phyloP scores from a whole-genome alignment of 805 yeast genomes.

The Zygosaccharomyces siamensis region DNA sequence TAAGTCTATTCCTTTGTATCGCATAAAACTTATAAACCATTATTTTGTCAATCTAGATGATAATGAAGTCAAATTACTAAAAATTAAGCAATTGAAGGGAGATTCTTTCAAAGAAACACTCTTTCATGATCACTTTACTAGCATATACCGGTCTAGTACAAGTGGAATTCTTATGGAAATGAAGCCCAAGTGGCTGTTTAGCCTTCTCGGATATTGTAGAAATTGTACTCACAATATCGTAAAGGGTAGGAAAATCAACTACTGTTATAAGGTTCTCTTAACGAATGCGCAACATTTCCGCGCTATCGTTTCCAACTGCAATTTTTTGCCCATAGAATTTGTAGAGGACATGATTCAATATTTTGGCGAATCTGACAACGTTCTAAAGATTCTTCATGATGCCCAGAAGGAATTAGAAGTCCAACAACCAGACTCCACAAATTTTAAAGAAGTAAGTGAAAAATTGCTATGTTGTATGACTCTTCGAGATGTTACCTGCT shows the following conservation, averaged over 20 bases:
- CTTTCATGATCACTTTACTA: slow-evolving; percentile 26
- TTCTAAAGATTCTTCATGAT: slow-evolving; percentile 19
- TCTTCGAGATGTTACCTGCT: slow-evolving; percentile 38
- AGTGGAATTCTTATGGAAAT: slow-evolving; percentile 22
- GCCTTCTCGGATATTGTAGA: slow-evolving; percentile 22
- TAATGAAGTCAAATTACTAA: slow-evolving; percentile 11
- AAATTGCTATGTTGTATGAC: slow-evolving; percentile 34
- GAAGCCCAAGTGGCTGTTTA: slow-evolving; percentile 34
- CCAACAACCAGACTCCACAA: neutral
- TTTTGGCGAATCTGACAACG: slow-evolving; percentile 18
- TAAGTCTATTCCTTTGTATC: slow-evolving; percentile 2
- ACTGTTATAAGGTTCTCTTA: slow-evolving; percentile 23
- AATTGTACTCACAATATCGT: slow-evolving; percentile 29
- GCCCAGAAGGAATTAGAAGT: slow-evolving; percentile 21
- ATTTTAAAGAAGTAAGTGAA: slow-evolving; percentile 16
- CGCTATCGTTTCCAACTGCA: slow-evolving; percentile 7
- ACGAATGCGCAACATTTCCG: slow-evolving; percentile 11
- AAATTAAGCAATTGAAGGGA: slow-evolving; percentile 20
- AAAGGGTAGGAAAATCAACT: slow-evolving; percentile 20
- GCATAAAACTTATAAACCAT: slow-evolving; percentile 3
- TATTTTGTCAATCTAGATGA: slow-evolving; percentile 13
- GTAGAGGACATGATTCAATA: slow-evolving; percentile 19
- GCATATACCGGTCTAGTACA: slow-evolving; percentile 11
- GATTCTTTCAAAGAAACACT: neutral
- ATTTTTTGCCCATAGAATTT: slow-evolving; percentile 15